phyloP scores from a whole-genome alignment of 2,329 filamentous ascomycete genomes.

The Aaosphaeria pasadenensis region DNA sequence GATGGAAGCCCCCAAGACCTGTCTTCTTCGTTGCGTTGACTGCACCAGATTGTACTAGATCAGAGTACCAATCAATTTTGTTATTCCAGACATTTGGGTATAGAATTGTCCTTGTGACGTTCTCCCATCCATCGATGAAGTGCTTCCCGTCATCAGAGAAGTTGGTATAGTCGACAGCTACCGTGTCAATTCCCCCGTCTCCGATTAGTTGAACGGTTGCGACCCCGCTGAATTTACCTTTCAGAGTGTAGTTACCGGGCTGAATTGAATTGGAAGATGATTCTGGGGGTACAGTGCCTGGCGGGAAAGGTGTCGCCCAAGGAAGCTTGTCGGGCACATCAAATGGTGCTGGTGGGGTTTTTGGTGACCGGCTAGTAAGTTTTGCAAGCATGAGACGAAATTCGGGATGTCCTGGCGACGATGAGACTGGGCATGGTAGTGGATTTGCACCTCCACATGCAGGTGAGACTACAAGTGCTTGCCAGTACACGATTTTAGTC shows the following conservation, averaged over 20 bases:
- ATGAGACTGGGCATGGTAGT: constrained; percentile 40
- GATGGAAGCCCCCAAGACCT: constrained; percentile 30
- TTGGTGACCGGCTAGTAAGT: constrained; percentile 32
- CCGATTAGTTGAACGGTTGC: constrained; percentile 11
- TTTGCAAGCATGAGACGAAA: constrained; percentile 43
- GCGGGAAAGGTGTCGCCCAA: constrained; percentile 31
- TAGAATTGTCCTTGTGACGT: constrained; percentile 18
- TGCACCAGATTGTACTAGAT: constrained; percentile 32
- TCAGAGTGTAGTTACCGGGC: constrained; percentile 1
- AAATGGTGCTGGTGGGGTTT: constrained; percentile 10
- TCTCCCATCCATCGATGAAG: constrained; percentile 33
- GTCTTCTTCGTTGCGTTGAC: constrained; percentile 37
- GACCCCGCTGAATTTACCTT: background rate
- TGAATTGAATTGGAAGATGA: background rate
- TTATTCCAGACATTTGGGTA: constrained; percentile 15
- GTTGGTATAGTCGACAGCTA: constrained; percentile 32
- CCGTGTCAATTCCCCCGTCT: constrained; percentile 8
- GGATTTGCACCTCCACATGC: constrained; percentile 44
- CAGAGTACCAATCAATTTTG: constrained; percentile 38
- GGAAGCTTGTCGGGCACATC: constrained; percentile 26
- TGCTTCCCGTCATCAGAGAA: constrained; percentile 36
- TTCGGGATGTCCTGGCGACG: constrained; percentile 34
- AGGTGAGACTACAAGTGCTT: constrained; percentile 37
- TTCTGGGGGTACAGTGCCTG: constrained; percentile 4
- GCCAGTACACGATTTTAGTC: constrained; percentile 43